These are phyloP conservation scores for Edaphochlamys debaryana DNA, from an alignment of 139 green algal species.

Conservation along the genomic window DNA sequence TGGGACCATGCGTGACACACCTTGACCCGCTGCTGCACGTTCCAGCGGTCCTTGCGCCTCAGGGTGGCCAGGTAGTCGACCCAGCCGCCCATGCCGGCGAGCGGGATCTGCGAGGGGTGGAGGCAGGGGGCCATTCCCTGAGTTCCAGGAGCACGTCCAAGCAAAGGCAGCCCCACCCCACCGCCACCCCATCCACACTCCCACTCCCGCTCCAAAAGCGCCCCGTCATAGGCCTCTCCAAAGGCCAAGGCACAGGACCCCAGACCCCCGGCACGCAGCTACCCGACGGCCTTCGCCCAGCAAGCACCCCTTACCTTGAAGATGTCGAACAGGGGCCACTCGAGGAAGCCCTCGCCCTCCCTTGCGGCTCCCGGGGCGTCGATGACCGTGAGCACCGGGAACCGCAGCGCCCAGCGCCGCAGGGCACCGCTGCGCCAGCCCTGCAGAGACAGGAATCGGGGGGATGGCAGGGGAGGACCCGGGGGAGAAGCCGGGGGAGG, in stretches of 20 bases:
- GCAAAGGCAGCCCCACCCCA: no score
- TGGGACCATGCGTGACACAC: not conserved
- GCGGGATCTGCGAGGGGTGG: slow-evolving; percentile 13
- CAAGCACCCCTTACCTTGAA: slow-evolving; percentile 25
- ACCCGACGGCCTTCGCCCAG: no score
- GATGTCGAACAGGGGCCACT: slow-evolving; percentile 26
- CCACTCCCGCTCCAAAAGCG: no score
- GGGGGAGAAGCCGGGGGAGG: no score
- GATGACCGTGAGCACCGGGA: not conserved
- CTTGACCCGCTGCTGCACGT: slow-evolving; percentile 5
- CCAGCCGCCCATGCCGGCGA: not conserved
- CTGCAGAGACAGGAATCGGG: not conserved
- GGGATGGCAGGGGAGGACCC: no score
- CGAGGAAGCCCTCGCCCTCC: slow-evolving; percentile 15
- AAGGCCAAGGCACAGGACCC: no score
- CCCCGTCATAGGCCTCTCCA: no score
- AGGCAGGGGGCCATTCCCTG: no score
- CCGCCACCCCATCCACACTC: no score
- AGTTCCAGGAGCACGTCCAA: no score
- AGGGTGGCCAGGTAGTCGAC: slow-evolving; percentile 9
- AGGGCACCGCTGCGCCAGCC: slow-evolving; percentile 15
- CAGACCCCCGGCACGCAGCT: no score
- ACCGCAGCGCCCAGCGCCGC: not conserved
- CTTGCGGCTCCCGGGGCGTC: not conserved
- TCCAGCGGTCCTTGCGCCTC: not conserved